Base-by-base conservation (phyloP, 2,329 filamentous ascomycete species). In the Aspergillus sclerotialis region DNA sequence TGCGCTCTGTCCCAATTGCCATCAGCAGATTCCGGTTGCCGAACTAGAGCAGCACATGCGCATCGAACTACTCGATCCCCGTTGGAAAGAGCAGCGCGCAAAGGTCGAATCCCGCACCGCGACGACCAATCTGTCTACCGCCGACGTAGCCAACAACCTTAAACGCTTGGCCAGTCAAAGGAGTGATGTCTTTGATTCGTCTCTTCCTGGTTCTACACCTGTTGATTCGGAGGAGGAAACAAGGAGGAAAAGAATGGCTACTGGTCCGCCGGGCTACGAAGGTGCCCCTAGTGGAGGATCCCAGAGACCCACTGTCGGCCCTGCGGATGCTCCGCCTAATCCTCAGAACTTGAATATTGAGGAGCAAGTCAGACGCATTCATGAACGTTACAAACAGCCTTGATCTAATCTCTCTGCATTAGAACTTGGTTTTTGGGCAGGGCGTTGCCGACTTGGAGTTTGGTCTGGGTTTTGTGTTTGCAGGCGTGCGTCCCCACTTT, bases 51-150 rank as follows among this genome's bases (percentile, higher is more conserved):
- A 90, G 44, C 90, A 96, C 56, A 90, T 96, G 78, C 79, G 85
- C 61, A 94, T 96, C 56, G 90, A 96, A 64, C 74, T 95, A 30
- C 75, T 95, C 39, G 90, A 96, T 57, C 90, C 90, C 1, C 78
- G 84, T 39, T 96, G 90, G 89, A 94, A 94, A 59, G 89, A 95
- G 57, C 89, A 96, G 59, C 87, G 88, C 48, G 84, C 85, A 38
- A 94, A 94, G 59, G 80, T 85, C 11, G 87, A 94, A 29, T 79
- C 84, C 9, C 82, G 90, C 42, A 86, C 83, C 44, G 78, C 85
- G 2, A 89, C 84, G 0, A 93, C 88, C 7, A 95, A 94, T 50
- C 66, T 94, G 7, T 85, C 83, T 1, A 90, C 86, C 3, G 78
- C 75, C 21, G 90, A 96, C 49, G 87, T 94, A 29, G 89, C 88